Conservation (phyloP, 2,329 filamentous ascomycete genomes). For the Sporothrix euskadiensis region DNA sequence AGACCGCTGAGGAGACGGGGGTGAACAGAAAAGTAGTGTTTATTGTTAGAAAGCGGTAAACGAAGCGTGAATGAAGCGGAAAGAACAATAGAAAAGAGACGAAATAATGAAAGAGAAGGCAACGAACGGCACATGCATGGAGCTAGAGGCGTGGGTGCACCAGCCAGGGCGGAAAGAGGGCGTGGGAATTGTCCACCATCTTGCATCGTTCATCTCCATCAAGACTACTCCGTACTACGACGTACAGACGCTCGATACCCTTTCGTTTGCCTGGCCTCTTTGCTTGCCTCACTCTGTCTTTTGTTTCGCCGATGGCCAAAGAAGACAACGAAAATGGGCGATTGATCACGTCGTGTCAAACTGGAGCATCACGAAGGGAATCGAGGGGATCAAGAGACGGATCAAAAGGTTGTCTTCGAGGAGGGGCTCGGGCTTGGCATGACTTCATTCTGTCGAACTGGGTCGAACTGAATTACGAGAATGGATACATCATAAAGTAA, state of each 20-base stretch:
- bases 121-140: neutral
- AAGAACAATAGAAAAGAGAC: neutral
- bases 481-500: neutral
- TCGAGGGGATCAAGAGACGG: neutral
- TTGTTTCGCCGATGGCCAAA: neutral
- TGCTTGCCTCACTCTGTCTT: too few species aligned
- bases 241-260: neutral
- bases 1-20: neutral
- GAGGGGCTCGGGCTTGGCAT: slow-evolving; percentile 13
- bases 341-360: neutral
- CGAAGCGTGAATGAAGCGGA: neutral
- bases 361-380: neutral
- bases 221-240: too few species aligned
- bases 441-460: neutral
- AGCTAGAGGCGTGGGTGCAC: neutral
- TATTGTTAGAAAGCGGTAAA: neutral
- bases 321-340: neutral
- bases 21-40: neutral
- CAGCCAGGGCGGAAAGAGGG: neutral
- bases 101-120: neutral
- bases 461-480: neutral
- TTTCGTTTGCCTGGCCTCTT: neutral
- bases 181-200: neutral
- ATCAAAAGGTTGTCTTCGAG: neutral
- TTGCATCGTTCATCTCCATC: neutral